Conservation (phyloP, 495 filamentous ascomycete species). For the Aspergillus egyptiacus region DNA sequence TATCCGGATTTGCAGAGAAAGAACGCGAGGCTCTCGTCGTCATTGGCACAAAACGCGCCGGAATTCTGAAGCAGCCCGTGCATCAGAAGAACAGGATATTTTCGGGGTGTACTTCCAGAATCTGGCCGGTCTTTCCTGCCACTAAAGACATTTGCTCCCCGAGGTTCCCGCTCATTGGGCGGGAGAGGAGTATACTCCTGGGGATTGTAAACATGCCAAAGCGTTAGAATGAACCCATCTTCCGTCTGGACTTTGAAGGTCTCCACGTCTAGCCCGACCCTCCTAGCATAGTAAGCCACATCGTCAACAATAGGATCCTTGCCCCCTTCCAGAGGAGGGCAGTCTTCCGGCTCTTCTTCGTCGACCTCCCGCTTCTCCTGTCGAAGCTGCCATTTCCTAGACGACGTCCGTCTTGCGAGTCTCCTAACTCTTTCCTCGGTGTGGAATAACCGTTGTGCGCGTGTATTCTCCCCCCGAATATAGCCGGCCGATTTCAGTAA, state of each 20-base stretch:
- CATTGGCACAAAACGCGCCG: conserved; percentile 85
- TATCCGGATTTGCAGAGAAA: conserved; percentile 89
- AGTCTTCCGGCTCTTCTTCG: conserved; percentile 46
- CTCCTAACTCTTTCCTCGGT: conserved; percentile 58
- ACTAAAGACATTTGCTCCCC: conserved; percentile 31
- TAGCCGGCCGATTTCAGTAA: conserved; percentile 43
- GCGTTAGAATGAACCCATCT: conserved; percentile 83
- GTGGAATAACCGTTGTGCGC: conserved; percentile 58
- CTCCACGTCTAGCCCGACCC: conserved; percentile 85
- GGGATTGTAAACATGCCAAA: conserved; percentile 90
- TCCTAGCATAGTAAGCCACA: conserved; percentile 77
- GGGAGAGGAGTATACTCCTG: conserved; percentile 55
- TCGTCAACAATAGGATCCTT: conserved; percentile 73
- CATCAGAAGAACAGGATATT: conserved; percentile 84
- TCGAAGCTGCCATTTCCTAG: conserved; percentile 54
- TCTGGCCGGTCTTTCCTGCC: conserved; percentile 12
- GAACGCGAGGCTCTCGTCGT: conserved; percentile 86
- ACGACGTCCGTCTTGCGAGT: conserved; percentile 48
- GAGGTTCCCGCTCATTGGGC: conserved; percentile 26
- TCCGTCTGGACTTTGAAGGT: conserved; percentile 83
- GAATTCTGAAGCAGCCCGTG: conserved; percentile 84
- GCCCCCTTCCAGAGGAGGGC: conserved; percentile 68
- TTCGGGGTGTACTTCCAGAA: conserved; percentile 39
- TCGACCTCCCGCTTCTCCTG: conserved; percentile 32
- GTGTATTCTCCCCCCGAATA: conserved; percentile 51